Percentiles rank a stretch among this genome's conserved stretches.
Evolutionary conservation across 2,329 filamentous ascomycete species (phyloP).

Genomic region (Drechslerella stenobrocha): DNA sequence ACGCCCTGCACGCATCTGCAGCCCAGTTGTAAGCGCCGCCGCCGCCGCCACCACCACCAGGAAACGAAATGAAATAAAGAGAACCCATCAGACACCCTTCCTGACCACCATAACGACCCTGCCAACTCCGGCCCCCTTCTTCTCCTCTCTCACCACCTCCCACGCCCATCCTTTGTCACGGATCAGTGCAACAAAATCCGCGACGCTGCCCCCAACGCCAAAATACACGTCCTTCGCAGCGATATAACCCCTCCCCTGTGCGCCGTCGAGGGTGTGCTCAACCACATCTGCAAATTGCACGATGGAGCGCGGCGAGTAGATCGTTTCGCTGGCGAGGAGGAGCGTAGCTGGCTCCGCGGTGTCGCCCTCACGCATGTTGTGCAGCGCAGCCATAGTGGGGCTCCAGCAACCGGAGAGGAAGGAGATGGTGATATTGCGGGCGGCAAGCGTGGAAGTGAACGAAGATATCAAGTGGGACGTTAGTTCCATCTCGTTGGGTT

Average conservation of each 20-base stretch:
- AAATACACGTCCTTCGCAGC: slow-evolving; percentile 82
- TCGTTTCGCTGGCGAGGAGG: slow-evolving; percentile 76
- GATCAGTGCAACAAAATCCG: slow-evolving; percentile 65
- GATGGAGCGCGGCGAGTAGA: slow-evolving; percentile 75
- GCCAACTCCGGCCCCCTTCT: slow-evolving; percentile 47
- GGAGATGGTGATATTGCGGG: slow-evolving; percentile 62
- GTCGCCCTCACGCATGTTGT: slow-evolving; percentile 56
- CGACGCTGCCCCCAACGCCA: slow-evolving; percentile 78
- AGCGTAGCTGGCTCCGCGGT: slow-evolving; percentile 54
- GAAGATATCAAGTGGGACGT: slow-evolving; percentile 13
- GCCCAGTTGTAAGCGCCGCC: too few species aligned
- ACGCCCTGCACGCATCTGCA: too few species aligned
- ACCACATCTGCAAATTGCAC: slow-evolving; percentile 70
- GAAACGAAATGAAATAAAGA: slow-evolving; percentile 19
- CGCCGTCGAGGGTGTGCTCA: slow-evolving; percentile 62
- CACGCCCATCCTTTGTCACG: slow-evolving; percentile 24
- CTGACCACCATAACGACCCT: slow-evolving; percentile 50
- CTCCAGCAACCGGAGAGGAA: slow-evolving; percentile 79
- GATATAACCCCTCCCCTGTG: slow-evolving; percentile 67
- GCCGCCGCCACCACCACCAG: too few species aligned
- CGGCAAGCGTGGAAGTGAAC: slow-evolving; percentile 58
- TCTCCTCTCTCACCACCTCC: slow-evolving; percentile 33
- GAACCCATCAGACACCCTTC: slow-evolving; percentile 23
- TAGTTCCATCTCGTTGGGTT: slow-evolving; percentile 27
- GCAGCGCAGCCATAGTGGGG: slow-evolving; percentile 64